Percentiles rank a stretch among this genome's conserved stretches.
Conservation (phyloP, 2,329 filamentous ascomycete genomes). For the Nothophoma quercina region DNA sequence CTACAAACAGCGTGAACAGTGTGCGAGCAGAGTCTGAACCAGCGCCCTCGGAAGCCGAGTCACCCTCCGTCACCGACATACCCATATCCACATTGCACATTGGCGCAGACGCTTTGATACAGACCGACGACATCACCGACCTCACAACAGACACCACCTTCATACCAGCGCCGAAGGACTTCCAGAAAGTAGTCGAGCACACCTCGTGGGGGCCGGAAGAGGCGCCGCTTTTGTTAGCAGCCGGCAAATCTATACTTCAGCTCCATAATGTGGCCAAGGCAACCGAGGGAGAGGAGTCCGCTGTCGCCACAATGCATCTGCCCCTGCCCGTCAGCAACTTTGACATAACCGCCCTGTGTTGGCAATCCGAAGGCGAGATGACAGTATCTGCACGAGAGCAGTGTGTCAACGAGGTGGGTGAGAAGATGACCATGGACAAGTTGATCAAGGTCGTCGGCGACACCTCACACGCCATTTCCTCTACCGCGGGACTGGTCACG, state of each 20-base stretch:
- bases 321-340: slow-evolving; percentile 41
- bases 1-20: slow-evolving; percentile 37
- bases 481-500: slow-evolving; percentile 48
- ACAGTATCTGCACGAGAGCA: slow-evolving; percentile 47
- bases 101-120: slow-evolving; percentile 46
- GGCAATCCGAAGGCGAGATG: slow-evolving; percentile 44
- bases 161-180: slow-evolving; percentile 32
- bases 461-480: slow-evolving; percentile 45
- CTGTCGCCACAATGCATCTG: slow-evolving; percentile 34
- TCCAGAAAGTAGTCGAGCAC: slow-evolving; percentile 38
- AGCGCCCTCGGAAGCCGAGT: slow-evolving; percentile 47
- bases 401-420: slow-evolving; percentile 45
- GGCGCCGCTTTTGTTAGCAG: slow-evolving; percentile 42
- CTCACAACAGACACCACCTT: slow-evolving; percentile 42
- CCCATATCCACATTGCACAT: slow-evolving; percentile 51
- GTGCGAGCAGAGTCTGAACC: slow-evolving; percentile 47
- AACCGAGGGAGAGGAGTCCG: slow-evolving; percentile 8
- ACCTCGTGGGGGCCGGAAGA: slow-evolving; percentile 47
- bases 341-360: slow-evolving; percentile 47
- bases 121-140: slow-evolving; percentile 47
- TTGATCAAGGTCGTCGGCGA: slow-evolving; percentile 44
- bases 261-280: slow-evolving; percentile 40
- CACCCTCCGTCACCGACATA: slow-evolving; percentile 47
- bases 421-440: slow-evolving; percentile 49
- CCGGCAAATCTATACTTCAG: slow-evolving; percentile 46